Percentiles rank a stretch among this genome's conserved stretches.
Conservation (phyloP, 2,329 filamentous ascomycete genomes). For the Trichoderma aggressivum region DNA sequence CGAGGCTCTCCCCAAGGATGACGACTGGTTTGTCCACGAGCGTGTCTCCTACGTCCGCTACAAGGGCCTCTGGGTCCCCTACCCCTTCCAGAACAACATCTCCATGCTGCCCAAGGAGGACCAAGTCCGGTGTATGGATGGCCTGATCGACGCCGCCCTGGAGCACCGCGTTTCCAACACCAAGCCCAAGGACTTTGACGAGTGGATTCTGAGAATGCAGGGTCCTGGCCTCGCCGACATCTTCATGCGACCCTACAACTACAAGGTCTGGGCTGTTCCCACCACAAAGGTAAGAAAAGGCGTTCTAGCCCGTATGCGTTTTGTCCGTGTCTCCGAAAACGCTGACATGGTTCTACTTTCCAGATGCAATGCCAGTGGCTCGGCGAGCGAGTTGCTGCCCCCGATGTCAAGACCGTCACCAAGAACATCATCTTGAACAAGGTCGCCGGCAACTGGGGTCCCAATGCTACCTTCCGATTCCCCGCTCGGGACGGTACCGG, state of each 20-base stretch:
- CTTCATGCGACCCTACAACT: conserved; percentile 99
- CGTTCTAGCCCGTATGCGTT: not conserved
- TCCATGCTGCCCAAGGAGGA: conserved; percentile 97
- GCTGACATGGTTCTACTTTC: not conserved
- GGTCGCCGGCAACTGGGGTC: conserved; percentile 95
- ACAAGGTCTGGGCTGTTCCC: conserved; percentile 98
- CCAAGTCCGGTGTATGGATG: conserved; percentile 90
- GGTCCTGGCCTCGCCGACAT: conserved; percentile 85
- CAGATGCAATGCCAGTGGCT: conserved; percentile 99
- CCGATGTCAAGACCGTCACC: conserved; percentile 89
- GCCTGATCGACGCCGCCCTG: conserved; percentile 90
- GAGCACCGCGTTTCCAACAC: conserved; percentile 81
- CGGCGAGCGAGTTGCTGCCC: conserved; percentile 95
- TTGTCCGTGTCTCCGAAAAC: not conserved
- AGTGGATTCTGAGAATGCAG: conserved; percentile 95
- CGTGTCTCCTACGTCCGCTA: conserved; percentile 98
- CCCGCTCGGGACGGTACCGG: conserved; percentile 92
- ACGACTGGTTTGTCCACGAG: conserved; percentile 97
- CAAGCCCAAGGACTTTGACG: conserved; percentile 95
- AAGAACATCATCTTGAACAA: conserved; percentile 95
- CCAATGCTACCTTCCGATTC: conserved; percentile 98
- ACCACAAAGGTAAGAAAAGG: conserved; percentile 75
- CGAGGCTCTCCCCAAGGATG: conserved; percentile 88
- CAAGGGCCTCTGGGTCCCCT: conserved; percentile 94
- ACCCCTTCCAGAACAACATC: conserved; percentile 99